Percentiles rank a stretch among this genome's conserved stretches.
These are phyloP conservation scores for Nigrospora sphaerica DNA, from an alignment of 2,329 filamentous ascomycete species.

Conservation along the genomic window DNA sequence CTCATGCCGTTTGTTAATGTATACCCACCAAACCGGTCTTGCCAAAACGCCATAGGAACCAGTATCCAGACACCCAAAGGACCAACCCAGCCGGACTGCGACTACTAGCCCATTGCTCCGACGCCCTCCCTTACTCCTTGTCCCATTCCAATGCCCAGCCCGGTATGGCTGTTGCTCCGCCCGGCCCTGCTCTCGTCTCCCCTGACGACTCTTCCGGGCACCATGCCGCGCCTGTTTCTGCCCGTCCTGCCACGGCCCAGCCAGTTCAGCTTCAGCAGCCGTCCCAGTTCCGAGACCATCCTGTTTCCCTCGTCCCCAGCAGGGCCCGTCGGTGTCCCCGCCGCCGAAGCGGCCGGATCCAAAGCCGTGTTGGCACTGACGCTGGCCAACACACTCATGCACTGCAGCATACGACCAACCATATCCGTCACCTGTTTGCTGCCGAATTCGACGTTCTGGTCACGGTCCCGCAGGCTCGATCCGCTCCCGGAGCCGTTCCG, in stretches of 20 bases:
- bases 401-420: slow-evolving; percentile 92
- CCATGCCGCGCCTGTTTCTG: slow-evolving; percentile 81
- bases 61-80: neutral
- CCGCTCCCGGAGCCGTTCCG: slow-evolving; percentile 6
- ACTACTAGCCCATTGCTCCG: slow-evolving; percentile 19
- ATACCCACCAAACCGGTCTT: neutral
- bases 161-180: neutral
- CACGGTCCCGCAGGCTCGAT: slow-evolving; percentile 26
- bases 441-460: slow-evolving; percentile 54
- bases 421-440: slow-evolving; percentile 85
- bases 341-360: neutral
- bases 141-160: slow-evolving; percentile 1
- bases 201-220: slow-evolving; percentile 56
- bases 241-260: slow-evolving; percentile 84
- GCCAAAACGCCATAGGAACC: neutral
- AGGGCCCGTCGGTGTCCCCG: slow-evolving; percentile 8
- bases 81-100: neutral
- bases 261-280: slow-evolving; percentile 94
- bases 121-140: slow-evolving; percentile 29
- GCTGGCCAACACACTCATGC: slow-evolving; percentile 80
- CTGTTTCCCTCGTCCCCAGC: slow-evolving; percentile 62
- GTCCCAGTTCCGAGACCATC: slow-evolving; percentile 76
- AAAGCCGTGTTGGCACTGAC: slow-evolving; percentile 37
- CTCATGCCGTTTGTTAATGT: no score
- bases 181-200: slow-evolving; percentile 19